Conservation (phyloP, 2,329 filamentous ascomycete species). For the Aspergillus piperis region DNA sequence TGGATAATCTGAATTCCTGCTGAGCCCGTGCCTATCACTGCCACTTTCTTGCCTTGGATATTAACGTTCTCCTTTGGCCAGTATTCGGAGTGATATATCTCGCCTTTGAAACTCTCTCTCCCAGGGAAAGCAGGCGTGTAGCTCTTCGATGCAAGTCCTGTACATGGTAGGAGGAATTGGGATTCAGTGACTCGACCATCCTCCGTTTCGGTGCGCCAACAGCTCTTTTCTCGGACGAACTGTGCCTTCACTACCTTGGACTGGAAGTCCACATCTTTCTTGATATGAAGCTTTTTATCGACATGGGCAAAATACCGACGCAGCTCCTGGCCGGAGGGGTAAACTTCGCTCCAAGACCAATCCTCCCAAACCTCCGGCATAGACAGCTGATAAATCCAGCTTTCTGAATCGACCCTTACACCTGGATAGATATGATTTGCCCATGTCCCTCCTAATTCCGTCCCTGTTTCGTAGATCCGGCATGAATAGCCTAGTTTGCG, state of each 20-base stretch:
- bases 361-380: constrained; percentile 50
- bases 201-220: constrained; percentile 50
- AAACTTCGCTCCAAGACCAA: constrained; percentile 45
- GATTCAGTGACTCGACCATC: constrained; percentile 41
- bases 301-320: constrained; percentile 51
- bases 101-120: constrained; percentile 50
- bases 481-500: constrained; percentile 10
- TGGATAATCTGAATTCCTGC: constrained; percentile 60
- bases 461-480: constrained; percentile 9
- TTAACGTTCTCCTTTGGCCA: constrained; percentile 54
- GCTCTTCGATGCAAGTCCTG: constrained; percentile 48
- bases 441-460: constrained; percentile 13
- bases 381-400: constrained; percentile 10
- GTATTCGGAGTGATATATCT: constrained; percentile 56
- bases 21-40: constrained; percentile 58
- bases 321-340: constrained; percentile 39
- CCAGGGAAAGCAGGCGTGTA: constrained; percentile 46
- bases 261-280: constrained; percentile 49
- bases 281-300: constrained; percentile 45
- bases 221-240: constrained; percentile 38
- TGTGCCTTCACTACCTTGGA: constrained; percentile 43
- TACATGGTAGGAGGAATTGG: constrained; percentile 49
- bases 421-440: constrained; percentile 15
- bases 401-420: constrained; percentile 7
- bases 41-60: constrained; percentile 51